Evolutionary conservation across 208 protist genomes (phyloP).

Genomic region (Balamuthia mandrillaris): DNA sequence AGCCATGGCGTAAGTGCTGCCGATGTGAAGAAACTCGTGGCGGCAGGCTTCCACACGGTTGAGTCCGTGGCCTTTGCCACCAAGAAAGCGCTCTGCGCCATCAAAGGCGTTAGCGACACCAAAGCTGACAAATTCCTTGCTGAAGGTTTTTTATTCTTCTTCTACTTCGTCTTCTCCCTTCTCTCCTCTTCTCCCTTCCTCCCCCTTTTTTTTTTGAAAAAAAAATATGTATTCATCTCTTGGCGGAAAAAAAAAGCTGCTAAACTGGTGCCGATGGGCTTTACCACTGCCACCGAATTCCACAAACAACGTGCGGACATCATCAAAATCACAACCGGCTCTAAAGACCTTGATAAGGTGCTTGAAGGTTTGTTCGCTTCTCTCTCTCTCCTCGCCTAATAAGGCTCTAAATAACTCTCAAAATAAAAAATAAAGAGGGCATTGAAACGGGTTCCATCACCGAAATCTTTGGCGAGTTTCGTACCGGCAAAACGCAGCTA

Average conservation of each 20-base stretch:
- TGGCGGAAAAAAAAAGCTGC: slow-evolving; percentile 26
- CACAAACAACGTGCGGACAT: slow-evolving; percentile 89
- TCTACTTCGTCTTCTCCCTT: too few species aligned
- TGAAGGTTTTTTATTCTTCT: too few species aligned
- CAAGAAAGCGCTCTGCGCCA: slow-evolving; percentile 89
- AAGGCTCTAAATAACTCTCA: neutral
- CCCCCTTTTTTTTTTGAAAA: slow-evolving; percentile 1
- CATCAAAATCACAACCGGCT: slow-evolving; percentile 95
- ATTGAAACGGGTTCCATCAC: slow-evolving; percentile 98
- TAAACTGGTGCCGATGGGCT: slow-evolving; percentile 95
- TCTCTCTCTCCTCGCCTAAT: neutral
- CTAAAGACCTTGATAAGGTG: slow-evolving; percentile 95
- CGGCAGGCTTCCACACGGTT: slow-evolving; percentile 91
- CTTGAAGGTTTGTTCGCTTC: slow-evolving; percentile 63
- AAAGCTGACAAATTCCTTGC: slow-evolving; percentile 97
- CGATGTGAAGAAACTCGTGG: slow-evolving; percentile 96
- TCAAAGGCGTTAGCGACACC: slow-evolving; percentile 97
- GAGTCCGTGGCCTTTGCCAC: slow-evolving; percentile 94
- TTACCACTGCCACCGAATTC: slow-evolving; percentile 94
- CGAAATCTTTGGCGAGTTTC: slow-evolving; percentile 99
- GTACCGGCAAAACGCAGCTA: slow-evolving; percentile 98
- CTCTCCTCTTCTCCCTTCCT: neutral
- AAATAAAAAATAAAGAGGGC: slow-evolving; percentile 77
- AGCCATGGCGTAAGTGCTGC: slow-evolving; percentile 80
- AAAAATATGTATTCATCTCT: neutral